Evolutionary conservation across 352 stramenopile genomes (phyloP), one percentile per base, ranked within the genome.

Genomic region (Globisporangium solare): DNA sequence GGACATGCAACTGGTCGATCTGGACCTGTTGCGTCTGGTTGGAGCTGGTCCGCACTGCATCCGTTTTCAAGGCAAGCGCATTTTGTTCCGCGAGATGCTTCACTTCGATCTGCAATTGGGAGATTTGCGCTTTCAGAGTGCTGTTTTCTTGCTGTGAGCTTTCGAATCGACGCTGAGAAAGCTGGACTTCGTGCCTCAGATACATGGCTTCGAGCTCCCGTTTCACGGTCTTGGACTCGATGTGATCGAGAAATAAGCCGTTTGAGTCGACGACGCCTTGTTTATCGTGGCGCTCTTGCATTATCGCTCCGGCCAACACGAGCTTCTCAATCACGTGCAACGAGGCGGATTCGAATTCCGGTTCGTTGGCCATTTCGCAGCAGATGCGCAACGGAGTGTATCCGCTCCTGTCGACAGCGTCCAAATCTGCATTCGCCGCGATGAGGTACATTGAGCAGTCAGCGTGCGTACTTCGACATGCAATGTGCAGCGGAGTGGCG

Each of bases 381-480:
- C 72, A 71, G 47, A 86, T 67, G 12, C 71, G 45, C 32, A 91
- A 24, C 3, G 80, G 54, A 1, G 71, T 77, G 14, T 46, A 55
- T 13, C 70, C 72, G 3, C 37, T 55, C 0, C 41, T 47, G 24
- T 89, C 76, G 8, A 58, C 55, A 6, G 63, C 8, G 8, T 82
- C 58, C 14, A 84, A 45, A 14, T 83, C 54, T 6, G 80, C 79
- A 48, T 74, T 83, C 0, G 78, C 80, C 14, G 77, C 79, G 22
- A 91, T 63, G 22, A 91, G 60, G 52, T 88, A 89, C 50, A 84
- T 47, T 15, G 74, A 71, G 27, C 74, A 88, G 51, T 84, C 73
- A 10, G 66, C 53, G 24, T 81, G 58, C 0, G 58, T 61, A 6
- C 61, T 42, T 22, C 45, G 45, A 51, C 76, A 87, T 0, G 81